Percentiles rank a stretch among this genome's conserved stretches.
Evolutionary conservation across 495 filamentous ascomycete genomes (phyloP).

Genomic region (Podospora pseudopauciseta): DNA sequence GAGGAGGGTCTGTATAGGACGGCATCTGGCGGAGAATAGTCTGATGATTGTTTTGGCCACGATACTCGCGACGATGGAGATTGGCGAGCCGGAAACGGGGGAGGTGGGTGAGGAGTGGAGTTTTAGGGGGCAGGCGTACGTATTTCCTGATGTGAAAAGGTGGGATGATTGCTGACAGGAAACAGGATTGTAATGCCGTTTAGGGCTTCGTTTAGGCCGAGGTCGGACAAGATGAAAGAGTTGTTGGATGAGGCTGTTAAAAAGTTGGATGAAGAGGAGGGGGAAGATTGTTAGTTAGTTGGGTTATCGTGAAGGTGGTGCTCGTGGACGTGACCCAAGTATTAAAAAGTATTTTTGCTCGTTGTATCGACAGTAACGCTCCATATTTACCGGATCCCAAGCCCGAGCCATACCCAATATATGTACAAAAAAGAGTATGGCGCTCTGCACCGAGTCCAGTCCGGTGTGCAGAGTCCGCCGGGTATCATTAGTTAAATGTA

Average conservation of each 20-base stretch:
- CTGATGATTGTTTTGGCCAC: conserved; percentile 29
- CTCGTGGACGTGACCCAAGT: neutral
- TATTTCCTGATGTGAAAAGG: neutral
- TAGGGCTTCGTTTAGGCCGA: neutral
- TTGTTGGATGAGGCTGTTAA: conserved; percentile 17
- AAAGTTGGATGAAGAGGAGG: neutral
- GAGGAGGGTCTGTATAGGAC: conserved; percentile 31
- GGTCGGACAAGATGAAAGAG: neutral
- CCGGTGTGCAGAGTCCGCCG: neutral
- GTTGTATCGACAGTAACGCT: neutral
- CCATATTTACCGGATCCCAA: neutral
- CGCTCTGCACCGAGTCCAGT: neutral
- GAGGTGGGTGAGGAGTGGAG: conserved; percentile 29
- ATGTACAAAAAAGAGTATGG: neutral
- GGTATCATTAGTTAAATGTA: conserved; percentile 2
- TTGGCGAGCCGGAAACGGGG: conserved; percentile 28
- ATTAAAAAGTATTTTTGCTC: neutral
- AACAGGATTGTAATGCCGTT: conserved; percentile 28
- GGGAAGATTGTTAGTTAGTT: too few relatives aligned
- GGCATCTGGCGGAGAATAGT: conserved; percentile 32
- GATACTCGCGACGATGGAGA: conserved; percentile 29
- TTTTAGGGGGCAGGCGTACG: conserved; percentile 33
- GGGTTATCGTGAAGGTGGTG: too few relatives aligned
- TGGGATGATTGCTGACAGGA: neutral
- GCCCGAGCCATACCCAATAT: neutral